Evolutionary conservation across 2,329 filamentous ascomycete species (phyloP), one percentile per base, ranked within the genome.

Genomic region (Teratosphaeria destructans): DNA sequence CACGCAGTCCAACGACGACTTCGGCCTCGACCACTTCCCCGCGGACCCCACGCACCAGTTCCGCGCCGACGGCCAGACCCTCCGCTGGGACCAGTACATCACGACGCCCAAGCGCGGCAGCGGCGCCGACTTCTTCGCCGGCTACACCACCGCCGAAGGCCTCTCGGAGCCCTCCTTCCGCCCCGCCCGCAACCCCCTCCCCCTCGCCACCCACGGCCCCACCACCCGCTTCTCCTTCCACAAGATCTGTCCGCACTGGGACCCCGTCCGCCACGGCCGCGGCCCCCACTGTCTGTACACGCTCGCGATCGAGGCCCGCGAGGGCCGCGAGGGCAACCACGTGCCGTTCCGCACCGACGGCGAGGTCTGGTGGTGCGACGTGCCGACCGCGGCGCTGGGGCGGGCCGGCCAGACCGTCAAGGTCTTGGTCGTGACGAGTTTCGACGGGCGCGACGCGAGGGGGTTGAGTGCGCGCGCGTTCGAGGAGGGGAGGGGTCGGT

Each of bases 61-160:
- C 76, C 85, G 89, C 47, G 78, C 79, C 14, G 90, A 95, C 67
- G 87, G 89, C 0, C 78, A 85, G 2, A 73, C 78, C 3, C 76
- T 86, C 5, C 80, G 79, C 0, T 97, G 91, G 90, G 88, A 92
- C 64, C 88, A 95, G 67, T 97, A 96, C 71, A 83, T 88, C 59
- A 73, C 84, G 19, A 87, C 87, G 3, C 81, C 83, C 52, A 74
- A 79, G 63, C 32, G 74, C 71, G 62, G 78, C 75, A 62, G 74
- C 72, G 54, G 73, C 77, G 12, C 68, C 3, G 73, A 74, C 5
- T 73, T 82, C n/a, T 85, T 77, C 68, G 70, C 68, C 19, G 75
- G 75, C 54, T 75, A 74, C 19, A 71, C 75, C n/a, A 71, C 75
- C 29, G 73, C 79, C 27, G 78, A 83, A 66, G 81, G 78, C 12